phyloP scores from a whole-genome alignment of 1,284 basidiomycete species.

The Puccinia polysora region DNA sequence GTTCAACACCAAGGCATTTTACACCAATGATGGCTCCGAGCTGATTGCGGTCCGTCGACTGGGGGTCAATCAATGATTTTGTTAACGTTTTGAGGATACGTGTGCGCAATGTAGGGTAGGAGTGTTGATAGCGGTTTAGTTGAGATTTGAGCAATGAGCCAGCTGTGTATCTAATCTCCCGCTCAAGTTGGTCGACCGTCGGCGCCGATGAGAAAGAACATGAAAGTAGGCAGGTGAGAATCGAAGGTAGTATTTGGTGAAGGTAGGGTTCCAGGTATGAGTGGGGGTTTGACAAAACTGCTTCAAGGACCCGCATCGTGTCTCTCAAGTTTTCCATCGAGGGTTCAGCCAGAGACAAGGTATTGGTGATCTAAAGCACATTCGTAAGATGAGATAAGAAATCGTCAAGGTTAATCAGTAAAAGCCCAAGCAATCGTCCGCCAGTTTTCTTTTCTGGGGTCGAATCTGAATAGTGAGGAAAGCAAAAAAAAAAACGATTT shows the following conservation, averaged over 20 bases:
- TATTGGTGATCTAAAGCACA: constrained; percentile 53
- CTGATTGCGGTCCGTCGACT: constrained; percentile 38
- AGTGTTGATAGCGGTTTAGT: constrained; percentile 61
- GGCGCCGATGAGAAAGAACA: constrained; percentile 50
- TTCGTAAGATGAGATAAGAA: neutral
- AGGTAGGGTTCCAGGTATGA: constrained; percentile 59
- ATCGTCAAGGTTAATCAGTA: constrained; percentile 49
- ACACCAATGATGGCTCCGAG: constrained; percentile 38
- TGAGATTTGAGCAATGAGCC: constrained; percentile 70
- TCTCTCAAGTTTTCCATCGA: constrained; percentile 24
- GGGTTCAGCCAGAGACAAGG: constrained; percentile 1
- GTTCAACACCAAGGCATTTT: constrained; percentile 25
- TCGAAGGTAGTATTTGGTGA: constrained; percentile 88
- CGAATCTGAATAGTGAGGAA: no score
- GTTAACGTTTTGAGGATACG: constrained; percentile 89
- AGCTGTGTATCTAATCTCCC: constrained; percentile 45
- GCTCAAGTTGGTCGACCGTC: constrained; percentile 54
- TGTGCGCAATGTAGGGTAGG: constrained; percentile 74
- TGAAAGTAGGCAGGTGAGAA: constrained; percentile 75
- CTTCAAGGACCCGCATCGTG: constrained; percentile 20
- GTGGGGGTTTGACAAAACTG: constrained; percentile 22
- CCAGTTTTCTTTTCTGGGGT: no score
- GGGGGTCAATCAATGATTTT: constrained; percentile 61
- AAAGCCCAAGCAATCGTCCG: constrained; percentile 46
- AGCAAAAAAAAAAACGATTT: neutral